Evolutionary conservation across 371 early-diverging fungal species (phyloP).

Genomic region (Choanephora cucurbitarum): DNA sequence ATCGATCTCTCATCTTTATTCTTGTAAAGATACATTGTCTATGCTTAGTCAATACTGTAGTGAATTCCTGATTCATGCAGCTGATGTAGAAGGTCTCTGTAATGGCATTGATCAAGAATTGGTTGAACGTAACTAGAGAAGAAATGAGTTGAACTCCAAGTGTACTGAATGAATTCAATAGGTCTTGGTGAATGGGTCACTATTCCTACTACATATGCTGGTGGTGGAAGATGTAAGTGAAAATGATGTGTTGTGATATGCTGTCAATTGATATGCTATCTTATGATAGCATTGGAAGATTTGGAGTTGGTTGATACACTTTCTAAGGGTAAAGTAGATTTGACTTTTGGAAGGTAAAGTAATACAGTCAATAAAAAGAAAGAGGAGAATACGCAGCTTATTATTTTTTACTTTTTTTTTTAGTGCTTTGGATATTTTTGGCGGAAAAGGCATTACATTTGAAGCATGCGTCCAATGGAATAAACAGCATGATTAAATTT

Average conservation of each 20-base stretch:
- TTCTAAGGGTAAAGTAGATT: slow-evolving; percentile 85
- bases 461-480: slow-evolving; percentile 85
- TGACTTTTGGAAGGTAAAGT: slow-evolving; percentile 87
- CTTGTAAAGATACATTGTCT: slow-evolving; percentile 47
- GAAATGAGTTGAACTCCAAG: neutral
- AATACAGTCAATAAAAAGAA: no score
- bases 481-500: slow-evolving; percentile 21
- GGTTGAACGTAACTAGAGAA: slow-evolving; percentile 71
- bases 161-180: slow-evolving; percentile 13
- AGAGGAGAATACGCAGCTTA: no score
- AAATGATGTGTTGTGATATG: no score
- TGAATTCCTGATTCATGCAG: slow-evolving; percentile 96
- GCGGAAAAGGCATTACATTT: slow-evolving; percentile 83
- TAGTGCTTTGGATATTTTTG: slow-evolving; percentile 97
- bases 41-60: slow-evolving; percentile 79
- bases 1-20: no score
- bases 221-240: slow-evolving; percentile 80
- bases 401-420: no score
- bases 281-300: slow-evolving; percentile 67
- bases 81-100: slow-evolving; percentile 97
- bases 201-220: slow-evolving; percentile 95
- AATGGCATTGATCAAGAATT: slow-evolving; percentile 90
- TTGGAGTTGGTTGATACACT: slow-evolving; percentile 77
- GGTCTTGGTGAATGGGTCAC: slow-evolving; percentile 83
- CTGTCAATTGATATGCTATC: neutral